Evolutionary conservation across 192 early-diverging fungal species (phyloP).

Genomic region (Linnemannia zychae): DNA sequence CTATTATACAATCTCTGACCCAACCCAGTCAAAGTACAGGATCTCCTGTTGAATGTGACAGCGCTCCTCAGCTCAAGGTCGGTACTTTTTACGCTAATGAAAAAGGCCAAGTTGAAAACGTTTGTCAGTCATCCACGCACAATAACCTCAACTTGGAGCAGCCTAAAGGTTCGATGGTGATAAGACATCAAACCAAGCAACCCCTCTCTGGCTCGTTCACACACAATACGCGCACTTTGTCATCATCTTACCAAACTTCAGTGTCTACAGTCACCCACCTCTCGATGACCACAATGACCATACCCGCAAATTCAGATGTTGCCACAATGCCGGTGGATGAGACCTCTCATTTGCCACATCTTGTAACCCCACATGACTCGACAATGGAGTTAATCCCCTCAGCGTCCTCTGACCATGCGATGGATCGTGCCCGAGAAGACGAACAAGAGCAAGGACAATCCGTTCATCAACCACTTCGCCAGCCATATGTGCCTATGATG

Average conservation of each 20-base stretch:
- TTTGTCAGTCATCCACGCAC: neutral
- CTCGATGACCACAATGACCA: no score
- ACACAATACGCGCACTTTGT: neutral
- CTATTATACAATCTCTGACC: neutral
- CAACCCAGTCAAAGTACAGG: neutral
- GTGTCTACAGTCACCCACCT: neutral
- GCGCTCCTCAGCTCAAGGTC: neutral
- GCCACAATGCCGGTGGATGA: neutral
- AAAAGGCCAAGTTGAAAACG: neutral
- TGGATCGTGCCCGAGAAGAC: neutral
- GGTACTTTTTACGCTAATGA: neutral
- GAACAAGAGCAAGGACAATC: neutral
- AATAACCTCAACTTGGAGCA: neutral
- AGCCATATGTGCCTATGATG: neutral
- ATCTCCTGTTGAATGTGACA: neutral
- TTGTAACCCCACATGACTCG: neutral
- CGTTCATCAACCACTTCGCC: neutral
- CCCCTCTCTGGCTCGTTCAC: neutral
- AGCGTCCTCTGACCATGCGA: neutral
- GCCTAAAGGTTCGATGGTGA: neutral
- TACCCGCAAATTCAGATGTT: no score
- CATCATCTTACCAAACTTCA: neutral
- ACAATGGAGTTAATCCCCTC: neutral
- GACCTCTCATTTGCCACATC: no score
- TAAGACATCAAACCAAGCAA: neutral